phyloP scores from a whole-genome alignment of 2,329 filamentous ascomycete species.

The Esteya vermicola region DNA sequence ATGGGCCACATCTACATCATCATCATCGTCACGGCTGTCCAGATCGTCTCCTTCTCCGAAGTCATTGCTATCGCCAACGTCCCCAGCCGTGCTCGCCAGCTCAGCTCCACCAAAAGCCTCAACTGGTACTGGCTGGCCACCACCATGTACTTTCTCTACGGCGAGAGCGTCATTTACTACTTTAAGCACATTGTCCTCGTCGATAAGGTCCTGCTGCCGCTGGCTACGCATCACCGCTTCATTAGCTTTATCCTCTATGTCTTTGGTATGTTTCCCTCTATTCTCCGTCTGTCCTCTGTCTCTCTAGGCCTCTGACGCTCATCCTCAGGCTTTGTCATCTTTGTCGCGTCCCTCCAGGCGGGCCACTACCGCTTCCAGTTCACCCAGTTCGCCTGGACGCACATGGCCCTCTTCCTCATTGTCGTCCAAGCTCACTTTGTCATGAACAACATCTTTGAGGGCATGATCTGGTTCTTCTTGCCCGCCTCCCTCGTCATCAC shows the following conservation, averaged over 20 bases:
- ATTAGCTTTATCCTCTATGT: constrained; percentile 98
- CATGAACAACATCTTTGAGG: constrained; percentile 99
- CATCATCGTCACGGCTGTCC: constrained; percentile 77
- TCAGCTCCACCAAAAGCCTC: constrained; percentile 87
- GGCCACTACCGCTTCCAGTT: constrained; percentile 98
- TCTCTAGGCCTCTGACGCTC: constrained; percentile 13
- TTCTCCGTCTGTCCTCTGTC: neutral
- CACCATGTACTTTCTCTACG: constrained; percentile 98
- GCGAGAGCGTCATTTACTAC: constrained; percentile 98
- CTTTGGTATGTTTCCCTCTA: constrained; percentile 47
- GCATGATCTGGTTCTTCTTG: constrained; percentile 99
- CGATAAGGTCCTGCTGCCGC: constrained; percentile 79
- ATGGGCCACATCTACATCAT: constrained; percentile 97
- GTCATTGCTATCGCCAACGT: constrained; percentile 97
- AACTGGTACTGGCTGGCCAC: constrained; percentile 99
- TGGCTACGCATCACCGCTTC: constrained; percentile 95
- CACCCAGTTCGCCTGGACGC: constrained; percentile 97
- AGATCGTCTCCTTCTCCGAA: constrained; percentile 97
- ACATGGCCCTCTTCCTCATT: constrained; percentile 97
- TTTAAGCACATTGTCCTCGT: constrained; percentile 98
- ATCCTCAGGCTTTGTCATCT: constrained; percentile 80
- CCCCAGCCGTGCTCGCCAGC: constrained; percentile 75
- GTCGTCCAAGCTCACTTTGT: constrained; percentile 97
- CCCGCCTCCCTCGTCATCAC: constrained; percentile 91
- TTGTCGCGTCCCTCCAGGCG: constrained; percentile 85